phyloP scores from a whole-genome alignment of 371 early-diverging fungal species.

The Nosema muscidifuracis region DNA sequence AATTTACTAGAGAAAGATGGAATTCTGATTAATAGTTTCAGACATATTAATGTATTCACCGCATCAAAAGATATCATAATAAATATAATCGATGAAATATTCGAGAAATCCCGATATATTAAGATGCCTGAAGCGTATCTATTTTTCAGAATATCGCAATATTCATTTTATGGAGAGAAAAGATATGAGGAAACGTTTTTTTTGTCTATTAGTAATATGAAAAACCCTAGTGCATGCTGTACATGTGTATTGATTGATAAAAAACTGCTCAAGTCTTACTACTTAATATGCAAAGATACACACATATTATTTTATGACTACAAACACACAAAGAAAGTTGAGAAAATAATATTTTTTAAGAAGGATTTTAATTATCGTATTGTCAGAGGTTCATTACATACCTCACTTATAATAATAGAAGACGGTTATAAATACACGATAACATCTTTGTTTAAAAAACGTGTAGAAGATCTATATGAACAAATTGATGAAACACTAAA shows the following conservation, averaged over 20 bases:
- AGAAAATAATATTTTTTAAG: conserved; percentile 7
- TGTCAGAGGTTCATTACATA: neutral
- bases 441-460: neutral
- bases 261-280: neutral
- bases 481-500: neutral
- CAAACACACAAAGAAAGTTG: conserved; percentile 1
- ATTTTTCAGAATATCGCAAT: conserved; percentile 23
- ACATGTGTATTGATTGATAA: neutral
- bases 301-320: conserved; percentile 22
- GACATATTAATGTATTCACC: neutral
- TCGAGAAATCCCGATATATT: neutral
- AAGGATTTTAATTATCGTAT: neutral
- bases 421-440: conserved; percentile 40
- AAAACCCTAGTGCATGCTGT: too few species aligned
- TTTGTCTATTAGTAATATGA: neutral
- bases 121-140: neutral
- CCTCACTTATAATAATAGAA: conserved; percentile 20
- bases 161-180: conserved; percentile 25
- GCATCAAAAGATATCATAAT: neutral
- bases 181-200: conserved; percentile 34
- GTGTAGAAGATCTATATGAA: neutral
- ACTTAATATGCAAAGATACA: conserved; percentile 23
- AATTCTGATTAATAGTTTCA: neutral
- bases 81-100: conserved; percentile 12
- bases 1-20: neutral